These are phyloP conservation scores for Colletotrichum noveboracense DNA, from an alignment of 2,329 filamentous ascomycete species.

Conservation along the genomic window DNA sequence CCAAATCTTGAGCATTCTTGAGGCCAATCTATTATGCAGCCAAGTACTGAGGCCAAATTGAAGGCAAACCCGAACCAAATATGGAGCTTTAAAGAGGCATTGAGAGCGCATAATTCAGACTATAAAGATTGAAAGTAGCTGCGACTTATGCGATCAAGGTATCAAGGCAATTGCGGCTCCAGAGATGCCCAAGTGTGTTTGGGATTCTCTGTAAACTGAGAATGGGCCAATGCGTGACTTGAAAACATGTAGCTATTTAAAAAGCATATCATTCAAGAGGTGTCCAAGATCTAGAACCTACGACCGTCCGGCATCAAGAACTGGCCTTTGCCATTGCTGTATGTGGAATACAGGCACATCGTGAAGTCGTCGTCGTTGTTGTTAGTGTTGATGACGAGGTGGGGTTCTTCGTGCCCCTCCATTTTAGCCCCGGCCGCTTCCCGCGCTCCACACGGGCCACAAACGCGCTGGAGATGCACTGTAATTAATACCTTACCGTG, in stretches of 20 bases:
- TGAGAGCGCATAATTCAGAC: background rate
- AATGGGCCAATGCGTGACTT: background rate
- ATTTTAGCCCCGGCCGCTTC: background rate
- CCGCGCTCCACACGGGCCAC: background rate
- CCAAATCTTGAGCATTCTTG: background rate
- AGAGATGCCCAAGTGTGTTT: background rate
- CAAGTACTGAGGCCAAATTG: background rate
- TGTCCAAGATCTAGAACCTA: background rate
- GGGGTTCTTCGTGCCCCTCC: background rate
- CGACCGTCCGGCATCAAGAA: background rate
- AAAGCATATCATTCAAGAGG: background rate
- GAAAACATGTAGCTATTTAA: background rate
- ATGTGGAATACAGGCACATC: background rate
- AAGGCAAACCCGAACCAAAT: background rate
- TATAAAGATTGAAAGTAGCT: background rate
- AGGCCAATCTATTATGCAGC: background rate
- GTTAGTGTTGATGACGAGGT: background rate
- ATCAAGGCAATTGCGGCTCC: background rate
- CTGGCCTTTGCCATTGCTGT: background rate
- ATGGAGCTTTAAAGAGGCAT: background rate
- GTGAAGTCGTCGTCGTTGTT: background rate
- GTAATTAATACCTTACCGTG: background rate
- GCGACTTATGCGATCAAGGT: background rate
- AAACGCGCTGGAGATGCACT: constrained; percentile 5
- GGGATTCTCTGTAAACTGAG: background rate